Evolutionary conservation across 176 grass and related monocot genomes (phyloP), one percentile per base, ranked within the genome.

Genomic region (Aegilops tauschii): DNA sequence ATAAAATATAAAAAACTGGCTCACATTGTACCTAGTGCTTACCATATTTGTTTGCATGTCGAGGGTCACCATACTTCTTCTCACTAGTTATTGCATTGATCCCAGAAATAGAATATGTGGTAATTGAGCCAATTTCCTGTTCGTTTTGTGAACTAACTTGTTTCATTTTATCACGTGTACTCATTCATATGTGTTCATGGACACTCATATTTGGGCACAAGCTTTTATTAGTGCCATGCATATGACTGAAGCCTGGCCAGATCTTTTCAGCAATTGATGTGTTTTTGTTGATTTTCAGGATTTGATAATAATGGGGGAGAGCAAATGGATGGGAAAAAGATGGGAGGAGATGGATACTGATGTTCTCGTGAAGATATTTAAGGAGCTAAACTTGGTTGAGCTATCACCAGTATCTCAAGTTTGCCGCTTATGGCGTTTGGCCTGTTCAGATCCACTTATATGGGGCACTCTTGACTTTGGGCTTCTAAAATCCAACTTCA

Each of bases 281-380:
- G 59, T 77, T 69, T 77, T 61, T 76, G 28, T 86, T 73, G 17
- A 42, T 17, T 87, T 84, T 28, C 78, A 91, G 90, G 75, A 83
- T 79, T 65, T 83, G 39, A 12, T 31, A 67, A 78, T 76, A 79
- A 99, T 96, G 97, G 89, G 85, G 82, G 97, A 99, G 11, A 84
- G 79, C 85, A 96, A 91, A 96, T 86, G 70, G 73, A 78, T 90
- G 61, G 92, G 88, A 16, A 96, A 89, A 93, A 89, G 91, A 90
- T 99, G 97, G 97, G 97, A 99, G 83, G 97, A 99, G 74, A 99
- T 99, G 90, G 94, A 99, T 56, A 96, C 92, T 65, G 97, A 99
- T 90, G 97, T 99, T 69, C 82, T 99, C 18, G 94, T 96, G 85
- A 96, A 99, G 88, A 96, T 99, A 82, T 96, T 99, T 64, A 99